These are phyloP conservation scores for Aspergillus indologenus DNA, from an alignment of 495 filamentous ascomycete species.

Conservation along the genomic window DNA sequence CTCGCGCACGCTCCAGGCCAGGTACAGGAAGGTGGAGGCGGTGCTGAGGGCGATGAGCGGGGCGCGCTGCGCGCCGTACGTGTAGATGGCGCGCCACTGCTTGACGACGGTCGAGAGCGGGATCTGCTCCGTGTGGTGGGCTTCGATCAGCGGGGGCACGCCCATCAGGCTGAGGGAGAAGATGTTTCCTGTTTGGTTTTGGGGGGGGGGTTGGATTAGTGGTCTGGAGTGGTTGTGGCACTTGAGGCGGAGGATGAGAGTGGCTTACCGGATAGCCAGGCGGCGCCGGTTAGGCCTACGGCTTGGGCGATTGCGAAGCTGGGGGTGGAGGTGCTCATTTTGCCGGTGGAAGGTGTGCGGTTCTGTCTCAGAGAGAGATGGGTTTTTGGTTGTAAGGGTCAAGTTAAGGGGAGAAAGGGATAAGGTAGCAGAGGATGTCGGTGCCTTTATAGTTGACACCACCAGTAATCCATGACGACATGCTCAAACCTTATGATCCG, in stretches of 20 bases:
- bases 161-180: slow-evolving; percentile 28
- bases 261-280: slow-evolving; percentile 30
- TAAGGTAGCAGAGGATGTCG: not conserved
- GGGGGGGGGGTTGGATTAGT: not conserved
- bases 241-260: not conserved
- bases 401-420: not conserved
- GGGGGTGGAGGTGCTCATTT: slow-evolving; percentile 21
- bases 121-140: slow-evolving; percentile 28
- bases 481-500: not conserved
- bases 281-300: slow-evolving; percentile 31
- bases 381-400: no score
- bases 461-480: not conserved
- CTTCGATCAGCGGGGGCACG: slow-evolving; percentile 30
- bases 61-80: slow-evolving; percentile 32
- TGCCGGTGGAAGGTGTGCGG: not conserved
- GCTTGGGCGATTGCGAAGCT: slow-evolving; percentile 32
- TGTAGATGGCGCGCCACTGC: slow-evolving; percentile 32
- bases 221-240: not conserved
- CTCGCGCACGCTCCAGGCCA: slow-evolving; percentile 34
- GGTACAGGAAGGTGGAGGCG: slow-evolving; percentile 36
- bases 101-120: slow-evolving; percentile 23
- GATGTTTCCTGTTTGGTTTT: slow-evolving; percentile 34
- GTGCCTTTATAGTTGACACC: not conserved
- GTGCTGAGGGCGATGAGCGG: slow-evolving; percentile 31
- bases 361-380: not conserved